Evolutionary conservation across 305 asterid genomes (phyloP).

Genomic region (Fraxinus xanthoxyloides): DNA sequence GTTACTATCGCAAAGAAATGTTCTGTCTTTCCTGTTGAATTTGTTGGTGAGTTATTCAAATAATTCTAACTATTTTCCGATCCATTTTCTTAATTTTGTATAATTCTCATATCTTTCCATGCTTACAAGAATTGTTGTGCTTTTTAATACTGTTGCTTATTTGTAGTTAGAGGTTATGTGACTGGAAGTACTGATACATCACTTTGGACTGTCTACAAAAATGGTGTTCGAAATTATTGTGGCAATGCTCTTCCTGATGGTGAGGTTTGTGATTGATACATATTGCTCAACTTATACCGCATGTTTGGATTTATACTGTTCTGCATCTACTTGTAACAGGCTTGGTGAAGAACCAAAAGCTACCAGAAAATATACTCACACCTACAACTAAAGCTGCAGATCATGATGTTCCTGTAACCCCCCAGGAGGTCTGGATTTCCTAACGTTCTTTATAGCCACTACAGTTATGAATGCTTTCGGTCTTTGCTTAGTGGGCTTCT

Average conservation of each 20-base stretch:
- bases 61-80: neutral
- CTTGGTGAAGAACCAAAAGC: constrained; percentile 80
- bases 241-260: constrained; percentile 93
- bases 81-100: neutral
- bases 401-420: constrained; percentile 90
- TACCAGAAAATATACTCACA: constrained; percentile 68
- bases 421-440: constrained; percentile 61
- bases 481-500: neutral
- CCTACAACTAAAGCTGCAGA: constrained; percentile 92
- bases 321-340: constrained; percentile 38
- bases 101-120: neutral
- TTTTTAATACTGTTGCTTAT: constrained; percentile 19
- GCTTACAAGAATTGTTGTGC: neutral
- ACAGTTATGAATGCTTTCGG: neutral
- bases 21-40: constrained; percentile 88
- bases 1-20: constrained; percentile 94
- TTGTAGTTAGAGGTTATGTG: constrained; percentile 80
- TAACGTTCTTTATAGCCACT: neutral
- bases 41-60: constrained; percentile 68
- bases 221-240: constrained; percentile 76
- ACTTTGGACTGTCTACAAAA: constrained; percentile 86
- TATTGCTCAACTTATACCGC: neutral
- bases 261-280: constrained; percentile 34
- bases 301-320: neutral
- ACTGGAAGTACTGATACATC: constrained; percentile 98